Conservation (phyloP, 306 rosid genomes). For the Phaseolus lunatus region DNA sequence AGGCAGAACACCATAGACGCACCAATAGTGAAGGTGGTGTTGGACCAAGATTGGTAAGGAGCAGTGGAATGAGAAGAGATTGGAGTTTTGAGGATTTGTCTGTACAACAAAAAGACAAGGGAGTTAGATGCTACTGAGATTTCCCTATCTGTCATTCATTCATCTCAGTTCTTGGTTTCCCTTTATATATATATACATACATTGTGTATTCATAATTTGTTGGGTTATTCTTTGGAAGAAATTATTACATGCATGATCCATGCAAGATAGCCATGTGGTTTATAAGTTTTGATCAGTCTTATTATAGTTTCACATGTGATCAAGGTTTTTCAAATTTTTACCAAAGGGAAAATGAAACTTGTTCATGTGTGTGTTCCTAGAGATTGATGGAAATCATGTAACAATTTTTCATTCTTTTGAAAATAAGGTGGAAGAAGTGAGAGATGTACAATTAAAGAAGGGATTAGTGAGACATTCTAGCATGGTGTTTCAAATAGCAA, state of each 20-base stretch:
- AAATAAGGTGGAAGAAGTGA: neutral
- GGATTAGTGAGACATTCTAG: no score
- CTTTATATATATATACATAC: neutral
- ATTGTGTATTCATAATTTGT: neutral
- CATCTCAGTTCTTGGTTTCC: neutral
- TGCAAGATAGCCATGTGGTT: neutral
- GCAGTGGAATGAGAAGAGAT: constrained; percentile 81
- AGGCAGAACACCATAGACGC: constrained; percentile 50
- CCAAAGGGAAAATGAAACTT: neutral
- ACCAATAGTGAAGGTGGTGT: constrained; percentile 35
- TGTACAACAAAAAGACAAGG: constrained; percentile 29
- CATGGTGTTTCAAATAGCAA: constrained; percentile 13
- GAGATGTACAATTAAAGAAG: neutral
- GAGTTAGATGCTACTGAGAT: constrained; percentile 20
- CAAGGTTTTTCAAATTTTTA: neutral
- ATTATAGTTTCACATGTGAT: neutral
- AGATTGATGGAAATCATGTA: neutral
- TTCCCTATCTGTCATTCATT: neutral
- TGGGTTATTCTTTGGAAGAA: neutral
- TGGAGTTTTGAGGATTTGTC: constrained; percentile 75
- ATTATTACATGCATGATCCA: neutral
- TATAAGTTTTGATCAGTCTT: neutral
- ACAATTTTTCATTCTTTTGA: neutral
- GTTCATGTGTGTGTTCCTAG: neutral
- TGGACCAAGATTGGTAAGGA: constrained; percentile 61